phyloP scores from a whole-genome alignment of 1,284 basidiomycete genomes.

The Cerioporus squamosus region DNA sequence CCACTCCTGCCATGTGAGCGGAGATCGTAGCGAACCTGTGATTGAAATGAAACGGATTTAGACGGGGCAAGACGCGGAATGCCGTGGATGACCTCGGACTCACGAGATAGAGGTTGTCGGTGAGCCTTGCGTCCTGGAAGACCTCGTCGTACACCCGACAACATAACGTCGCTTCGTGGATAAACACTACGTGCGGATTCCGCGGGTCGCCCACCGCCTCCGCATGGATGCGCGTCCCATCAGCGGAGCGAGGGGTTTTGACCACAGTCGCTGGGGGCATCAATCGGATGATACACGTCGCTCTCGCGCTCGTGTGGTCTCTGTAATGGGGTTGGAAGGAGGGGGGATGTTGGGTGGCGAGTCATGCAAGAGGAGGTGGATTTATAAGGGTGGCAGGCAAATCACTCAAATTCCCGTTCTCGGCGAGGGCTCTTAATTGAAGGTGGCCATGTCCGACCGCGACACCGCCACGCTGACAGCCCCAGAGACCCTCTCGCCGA shows the following conservation, averaged over 20 bases:
- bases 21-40: conserved; percentile 37
- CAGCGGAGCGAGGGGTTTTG: conserved; percentile 24
- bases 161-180: conserved; percentile 41
- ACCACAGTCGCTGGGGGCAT: conserved; percentile 15
- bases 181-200: conserved; percentile 43
- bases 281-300: not conserved
- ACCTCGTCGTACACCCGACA: conserved; percentile 39
- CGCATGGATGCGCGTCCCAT: conserved; percentile 32
- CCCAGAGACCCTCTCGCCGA: not conserved
- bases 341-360: not conserved
- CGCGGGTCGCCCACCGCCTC: conserved; percentile 41
- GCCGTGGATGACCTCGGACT: conserved; percentile 5
- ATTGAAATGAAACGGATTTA: not conserved
- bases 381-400: conserved; percentile 14
- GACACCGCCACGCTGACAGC: conserved; percentile 16
- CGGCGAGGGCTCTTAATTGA: conserved; percentile 11
- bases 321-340: not conserved
- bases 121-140: conserved; percentile 34
- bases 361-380: not conserved
- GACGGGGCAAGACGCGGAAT: not conserved
- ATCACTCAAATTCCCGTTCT: conserved; percentile 21
- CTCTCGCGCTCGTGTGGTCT: no score
- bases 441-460: conserved; percentile 9
- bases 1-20: conserved; percentile 37
- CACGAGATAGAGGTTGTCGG: conserved; percentile 39